phyloP scores from a whole-genome alignment of 371 early-diverging fungal species.

The Mucor sp. region DNA sequence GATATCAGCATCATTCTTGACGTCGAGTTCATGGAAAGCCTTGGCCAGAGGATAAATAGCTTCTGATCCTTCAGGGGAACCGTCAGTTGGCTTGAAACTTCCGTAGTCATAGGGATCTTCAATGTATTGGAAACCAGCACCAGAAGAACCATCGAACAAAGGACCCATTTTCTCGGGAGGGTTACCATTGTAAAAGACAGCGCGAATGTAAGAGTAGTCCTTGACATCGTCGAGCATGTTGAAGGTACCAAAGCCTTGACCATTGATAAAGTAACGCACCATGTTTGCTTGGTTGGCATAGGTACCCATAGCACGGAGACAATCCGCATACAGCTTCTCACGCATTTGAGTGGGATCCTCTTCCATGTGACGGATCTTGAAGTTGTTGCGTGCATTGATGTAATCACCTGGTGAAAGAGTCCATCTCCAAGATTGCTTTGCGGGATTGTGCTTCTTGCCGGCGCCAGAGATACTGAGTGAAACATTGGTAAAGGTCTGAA shows the following conservation, averaged over 20 bases:
- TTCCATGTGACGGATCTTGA: conserved; percentile 62
- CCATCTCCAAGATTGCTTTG: conserved; percentile 61
- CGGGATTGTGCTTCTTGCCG: conserved; percentile 57
- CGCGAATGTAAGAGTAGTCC: conserved; percentile 50
- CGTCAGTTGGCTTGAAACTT: conserved; percentile 25
- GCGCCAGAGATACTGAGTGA: conserved; percentile 55
- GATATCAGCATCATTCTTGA: conserved; percentile 38
- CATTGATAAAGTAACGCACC: conserved; percentile 57
- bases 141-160: conserved; percentile 56
- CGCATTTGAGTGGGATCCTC: conserved; percentile 66
- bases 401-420: conserved; percentile 30
- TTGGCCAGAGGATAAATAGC: conserved; percentile 40
- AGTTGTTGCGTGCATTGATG: conserved; percentile 47
- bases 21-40: conserved; percentile 32
- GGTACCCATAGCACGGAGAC: conserved; percentile 53
- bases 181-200: conserved; percentile 50
- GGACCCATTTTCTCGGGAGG: conserved; percentile 53
- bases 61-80: conserved; percentile 31
- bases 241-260: conserved; percentile 56
- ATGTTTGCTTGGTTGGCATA: conserved; percentile 57
- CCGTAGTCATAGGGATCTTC: conserved; percentile 25
- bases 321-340: conserved; percentile 60
- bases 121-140: conserved; percentile 46
- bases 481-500: conserved; percentile 44
- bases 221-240: conserved; percentile 55